Percentiles rank a stretch among this genome's conserved stretches.
Evolutionary conservation across 1,139 yeast genomes (phyloP).

Genomic region (Kodamaea fungicola): DNA sequence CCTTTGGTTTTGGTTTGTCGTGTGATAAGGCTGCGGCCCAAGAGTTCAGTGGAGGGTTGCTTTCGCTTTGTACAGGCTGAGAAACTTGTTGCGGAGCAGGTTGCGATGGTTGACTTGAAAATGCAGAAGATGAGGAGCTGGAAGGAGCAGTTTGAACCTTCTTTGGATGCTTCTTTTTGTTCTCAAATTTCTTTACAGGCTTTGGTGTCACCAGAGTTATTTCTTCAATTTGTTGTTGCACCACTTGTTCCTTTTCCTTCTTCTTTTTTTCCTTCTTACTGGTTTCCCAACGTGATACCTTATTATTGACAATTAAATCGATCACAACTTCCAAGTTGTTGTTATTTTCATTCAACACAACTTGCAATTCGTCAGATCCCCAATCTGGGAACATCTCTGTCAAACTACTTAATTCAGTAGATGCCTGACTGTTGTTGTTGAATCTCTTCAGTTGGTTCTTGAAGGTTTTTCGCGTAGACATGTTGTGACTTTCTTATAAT

Average conservation of each 20-base stretch:
- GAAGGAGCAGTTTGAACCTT: constrained; percentile 8
- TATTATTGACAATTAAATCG: constrained; percentile 84
- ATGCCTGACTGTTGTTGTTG: constrained; percentile 20
- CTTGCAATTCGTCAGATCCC: constrained; percentile 79
- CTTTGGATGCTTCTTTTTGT: constrained; percentile 7
- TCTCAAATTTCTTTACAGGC: constrained; percentile 5
- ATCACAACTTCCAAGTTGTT: constrained; percentile 77
- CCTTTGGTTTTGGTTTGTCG: constrained; percentile 35
- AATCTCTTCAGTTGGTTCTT: constrained; percentile 47
- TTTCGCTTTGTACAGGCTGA: too few relatives aligned
- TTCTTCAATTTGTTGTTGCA: constrained; percentile 5
- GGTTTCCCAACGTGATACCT: constrained; percentile 59
- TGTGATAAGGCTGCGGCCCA: constrained; percentile 51
- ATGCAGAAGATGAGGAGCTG: neutral
- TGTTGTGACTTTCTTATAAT: constrained; percentile 3
- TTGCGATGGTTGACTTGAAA: constrained; percentile 6
- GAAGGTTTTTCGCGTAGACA: constrained; percentile 35
- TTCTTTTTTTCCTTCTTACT: constrained; percentile 50
- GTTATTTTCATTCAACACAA: constrained; percentile 68
- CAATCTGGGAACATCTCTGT: constrained; percentile 92
- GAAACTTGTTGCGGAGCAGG: constrained; percentile 4
- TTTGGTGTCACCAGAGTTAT: constrained; percentile 8
- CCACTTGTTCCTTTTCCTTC: constrained; percentile 21
- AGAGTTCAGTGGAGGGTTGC: constrained; percentile 25
- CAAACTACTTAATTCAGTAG: constrained; percentile 52